Base-by-base conservation (phyloP, 192 early-diverging fungal species). In the Umbelopsis ramanniana region DNA sequence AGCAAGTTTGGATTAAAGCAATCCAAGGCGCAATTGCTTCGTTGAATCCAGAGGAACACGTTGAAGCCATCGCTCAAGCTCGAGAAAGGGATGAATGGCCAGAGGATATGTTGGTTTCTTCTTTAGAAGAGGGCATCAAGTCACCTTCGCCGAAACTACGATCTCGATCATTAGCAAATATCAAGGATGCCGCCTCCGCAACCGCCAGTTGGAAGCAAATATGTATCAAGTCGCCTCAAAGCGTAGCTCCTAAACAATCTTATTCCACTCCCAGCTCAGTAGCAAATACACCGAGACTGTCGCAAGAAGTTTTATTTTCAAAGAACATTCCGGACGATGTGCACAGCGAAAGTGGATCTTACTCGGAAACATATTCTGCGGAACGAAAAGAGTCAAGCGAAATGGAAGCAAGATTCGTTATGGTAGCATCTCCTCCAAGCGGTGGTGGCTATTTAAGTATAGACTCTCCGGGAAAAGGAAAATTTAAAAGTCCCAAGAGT, bases 1-100 rank as follows among this genome's bases (percentile, higher is more conserved):
- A 85, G 67, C 74, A 81, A 8, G 46, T 85, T 12, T 91, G 90
- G 90, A 43, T 84, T 11, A 76, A 52, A 17, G 79, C 75, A 26
- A 78, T 91, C 17, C 72, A 38, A 14, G 68, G 72, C 10, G 87
- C 82, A 9, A 88, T 91, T 19, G 57, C 52, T 5, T 72, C 4
- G 53, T 83, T 19, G 3, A 11, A 63, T 1, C 19, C 57, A 12
- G 57, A 63, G 11, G 33, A 37, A 37, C 12, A 12, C 15, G 17
- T 15, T 14, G 57, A 63, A 29, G n/a, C 23, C 15, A 14, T 29
- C 1, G 5, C 8, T 26, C 12, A 14, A 63, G 12, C 29, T 19
- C 33, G 17, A 63, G 35, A 3, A 6, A 35, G 10, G 11, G 46
- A 48, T 12, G 54, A 73, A 7, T 22, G 24, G 14, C 43, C 72